These are phyloP conservation scores for Populus simonii DNA, from an alignment of 345 rosid genomes.

Conservation along the genomic window DNA sequence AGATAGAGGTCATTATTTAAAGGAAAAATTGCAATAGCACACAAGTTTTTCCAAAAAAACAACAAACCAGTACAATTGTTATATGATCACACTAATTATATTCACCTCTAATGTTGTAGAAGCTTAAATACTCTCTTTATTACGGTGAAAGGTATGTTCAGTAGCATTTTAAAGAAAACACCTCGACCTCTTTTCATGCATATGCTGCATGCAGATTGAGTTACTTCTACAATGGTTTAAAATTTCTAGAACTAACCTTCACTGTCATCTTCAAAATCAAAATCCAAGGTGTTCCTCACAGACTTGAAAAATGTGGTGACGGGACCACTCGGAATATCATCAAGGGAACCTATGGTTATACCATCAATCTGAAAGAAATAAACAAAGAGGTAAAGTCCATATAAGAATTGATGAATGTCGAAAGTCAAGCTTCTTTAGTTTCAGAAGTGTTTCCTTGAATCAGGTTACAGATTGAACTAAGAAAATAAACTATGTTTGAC, in stretches of 20 bases:
- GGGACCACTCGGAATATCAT: constrained; percentile 68
- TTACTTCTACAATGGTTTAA: not conserved
- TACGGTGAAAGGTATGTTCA: not conserved
- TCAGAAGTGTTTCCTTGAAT: not conserved
- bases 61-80: too few relatives aligned
- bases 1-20: too few relatives aligned
- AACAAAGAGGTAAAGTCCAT: constrained; percentile 23
- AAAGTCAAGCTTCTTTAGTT: not conserved
- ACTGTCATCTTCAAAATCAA: constrained; percentile 87
- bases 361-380: constrained; percentile 67
- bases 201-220: not conserved
- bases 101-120: not conserved
- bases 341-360: constrained; percentile 68
- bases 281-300: constrained; percentile 79
- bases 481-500: not conserved
- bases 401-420: not conserved
- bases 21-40: too few relatives aligned
- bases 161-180: not conserved
- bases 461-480: not conserved
- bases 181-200: not conserved
- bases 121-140: not conserved
- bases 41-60: too few relatives aligned
- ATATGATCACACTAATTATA: too few relatives aligned
- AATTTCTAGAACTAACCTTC: constrained; percentile 58
- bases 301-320: constrained; percentile 77